Evolutionary conservation across 179 eudicot genomes (phyloP), one percentile per base, ranked within the genome.

Genomic region (Spergularia azorica): DNA sequence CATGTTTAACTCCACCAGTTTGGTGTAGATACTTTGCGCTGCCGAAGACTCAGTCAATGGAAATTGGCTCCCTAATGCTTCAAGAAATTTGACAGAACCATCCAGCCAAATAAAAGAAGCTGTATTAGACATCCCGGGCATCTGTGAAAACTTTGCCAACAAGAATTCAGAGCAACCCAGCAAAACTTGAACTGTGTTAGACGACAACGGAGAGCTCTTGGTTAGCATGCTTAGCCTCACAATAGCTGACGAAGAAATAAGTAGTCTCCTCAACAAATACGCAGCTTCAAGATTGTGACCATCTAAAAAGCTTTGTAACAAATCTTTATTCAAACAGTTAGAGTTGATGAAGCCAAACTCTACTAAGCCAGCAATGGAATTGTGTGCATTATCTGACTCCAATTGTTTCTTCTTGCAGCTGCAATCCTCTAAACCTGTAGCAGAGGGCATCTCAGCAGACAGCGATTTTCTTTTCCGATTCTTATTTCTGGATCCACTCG

Each of bases 261-360:
- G 89, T 46, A 96, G 76, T 82, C 88, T 94, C 84, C 92, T 80
- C 70, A 96, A 87, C 65, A 89, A 83, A 79, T 80, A 82, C 26
- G 94, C 90, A n/a, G 87, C 90, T 77, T 94, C 93, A 16, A 81
- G 84, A 83, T 89, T 90, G 80, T 90, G 85, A 63, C 92, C 91
- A 57, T 79, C 78, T 14, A 89, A 77, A 79, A 90, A 79, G 63
- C 89, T 84, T 70, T 73, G 77, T 81, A 93, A 76, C 71, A 94
- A 73, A 70, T 87, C 69, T 61, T 65, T 83, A 75, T 79, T 84
- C n/a, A 87, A 67, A 76, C 76, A 43, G 58, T 77, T 76, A 61
- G 77, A 79, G 46, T 76, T 70, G 56, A 80, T 85, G 18, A 81
- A 77, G 70, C 81, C 81, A 80, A 77, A 84, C 71, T 85, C 83